Base-by-base conservation (phyloP, 2,329 filamentous ascomycete genomes). In the Colletotrichum tropicicola region DNA sequence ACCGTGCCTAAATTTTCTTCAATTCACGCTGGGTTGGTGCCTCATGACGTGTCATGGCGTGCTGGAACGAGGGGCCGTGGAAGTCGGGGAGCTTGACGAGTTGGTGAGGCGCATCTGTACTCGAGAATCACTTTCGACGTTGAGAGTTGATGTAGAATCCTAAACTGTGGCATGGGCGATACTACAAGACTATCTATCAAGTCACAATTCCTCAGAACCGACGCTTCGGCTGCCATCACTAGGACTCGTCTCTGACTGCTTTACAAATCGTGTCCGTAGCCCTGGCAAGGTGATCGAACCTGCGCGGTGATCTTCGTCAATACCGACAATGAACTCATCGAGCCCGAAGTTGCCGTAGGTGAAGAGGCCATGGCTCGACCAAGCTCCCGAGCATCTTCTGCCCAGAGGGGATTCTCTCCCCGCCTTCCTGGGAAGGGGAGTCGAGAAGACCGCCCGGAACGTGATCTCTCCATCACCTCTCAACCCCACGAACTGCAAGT, bases 1-100 rank as follows among this genome's bases (percentile, higher is more conserved):
- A 78, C 73, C 78, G 79, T 35, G 21, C 21, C 3, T 5, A 15
- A 25, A 8, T 25, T 27, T 6, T 10, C 17, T 23, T 55, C 28
- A 25, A 19, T 21, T 10, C 27, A 43, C 3, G 39, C 39, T 6
- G 9, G 9, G 30, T 15, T 35, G 15, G 9, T 35, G 9, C 30
- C 30, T 10, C 5, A 35, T 15, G 30, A 5, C 9, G 30, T 35
- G 30, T 35, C 30, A 35, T 35, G 30, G 30, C 3, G 39, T 19
- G 19, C 4, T 5, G 39, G 17, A 19, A 9, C 19, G 39, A 21
- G 39, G 39, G 19, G 32, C n/a, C n/a, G n/a, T n/a, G n/a, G n/a
- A n/a, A n/a, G n/a, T n/a, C n/a, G n/a, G n/a, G n/a, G n/a, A n/a
- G n/a, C n/a, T n/a, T n/a, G n/a, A n/a, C n/a, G n/a, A n/a, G n/a